Percentiles rank a stretch among this genome's conserved stretches.
Conservation (phyloP, 495 filamentous ascomycete genomes). For the Aspergillus indologenus region DNA sequence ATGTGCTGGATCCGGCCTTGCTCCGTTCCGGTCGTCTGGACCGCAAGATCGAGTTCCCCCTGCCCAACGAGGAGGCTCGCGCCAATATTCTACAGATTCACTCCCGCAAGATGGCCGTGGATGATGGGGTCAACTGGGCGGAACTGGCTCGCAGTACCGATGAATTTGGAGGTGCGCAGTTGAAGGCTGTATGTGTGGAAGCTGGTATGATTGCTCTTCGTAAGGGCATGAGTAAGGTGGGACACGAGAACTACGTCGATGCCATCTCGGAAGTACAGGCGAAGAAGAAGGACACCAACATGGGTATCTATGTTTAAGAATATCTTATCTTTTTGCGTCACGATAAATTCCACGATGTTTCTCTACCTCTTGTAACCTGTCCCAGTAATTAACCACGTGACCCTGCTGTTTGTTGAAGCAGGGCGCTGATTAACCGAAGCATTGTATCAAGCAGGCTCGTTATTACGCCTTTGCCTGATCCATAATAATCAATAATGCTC, state of each 20-base stretch:
- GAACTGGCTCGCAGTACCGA: conserved; percentile 97
- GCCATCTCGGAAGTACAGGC: conserved; percentile 95
- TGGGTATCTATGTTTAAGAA: conserved; percentile 52
- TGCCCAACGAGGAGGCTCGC: conserved; percentile 97
- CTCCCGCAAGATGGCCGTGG: conserved; percentile 96
- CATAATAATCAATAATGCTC: no score
- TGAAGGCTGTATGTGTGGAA: conserved; percentile 98
- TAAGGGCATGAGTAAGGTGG: conserved; percentile 88
- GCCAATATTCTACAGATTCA: conserved; percentile 98
- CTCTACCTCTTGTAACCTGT: conserved; percentile 1
- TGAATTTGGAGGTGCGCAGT: conserved; percentile 94
- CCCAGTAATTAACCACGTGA: no score
- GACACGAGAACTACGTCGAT: conserved; percentile 98
- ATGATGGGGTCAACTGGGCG: conserved; percentile 90
- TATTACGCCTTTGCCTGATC: no score
- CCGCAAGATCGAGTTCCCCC: conserved; percentile 98
- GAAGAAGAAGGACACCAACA: conserved; percentile 89
- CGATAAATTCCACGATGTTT: conserved; percentile 7
- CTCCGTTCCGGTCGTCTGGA: conserved; percentile 93
- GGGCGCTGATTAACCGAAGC: no score
- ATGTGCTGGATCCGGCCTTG: conserved; percentile 93
- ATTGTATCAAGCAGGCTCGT: no score
- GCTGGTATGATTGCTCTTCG: conserved; percentile 98
- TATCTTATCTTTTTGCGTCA: conserved; percentile 7
- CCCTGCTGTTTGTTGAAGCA: no score